Conservation (phyloP, 129 eudicot species). For the Apium graveolens region DNA sequence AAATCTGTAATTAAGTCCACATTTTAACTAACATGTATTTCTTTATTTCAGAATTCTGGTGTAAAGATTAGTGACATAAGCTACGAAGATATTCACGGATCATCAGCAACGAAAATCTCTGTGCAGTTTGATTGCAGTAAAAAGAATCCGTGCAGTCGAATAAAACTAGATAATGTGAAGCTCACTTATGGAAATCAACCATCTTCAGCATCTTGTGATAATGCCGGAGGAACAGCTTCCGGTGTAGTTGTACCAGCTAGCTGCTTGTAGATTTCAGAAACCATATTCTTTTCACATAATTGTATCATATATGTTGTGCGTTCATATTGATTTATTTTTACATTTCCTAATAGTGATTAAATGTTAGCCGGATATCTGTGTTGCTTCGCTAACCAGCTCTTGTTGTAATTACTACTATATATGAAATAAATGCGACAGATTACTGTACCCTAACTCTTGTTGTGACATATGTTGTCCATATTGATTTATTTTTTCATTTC, state of each 20-base stretch:
- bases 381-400: background rate
- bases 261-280: constrained; percentile 3
- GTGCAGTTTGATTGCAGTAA: constrained; percentile 1
- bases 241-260: background rate
- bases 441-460: too few relatives aligned
- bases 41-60: background rate
- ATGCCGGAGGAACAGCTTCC: background rate
- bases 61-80: constrained; percentile 1
- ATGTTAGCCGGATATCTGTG: too few relatives aligned
- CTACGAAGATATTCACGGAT: constrained; percentile 1
- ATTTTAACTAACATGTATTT: background rate
- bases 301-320: background rate
- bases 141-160: constrained; percentile 1
- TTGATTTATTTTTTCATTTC: too few relatives aligned
- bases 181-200: background rate
- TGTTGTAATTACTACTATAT: background rate
- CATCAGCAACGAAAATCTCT: background rate
- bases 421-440: background rate
- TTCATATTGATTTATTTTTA: background rate
- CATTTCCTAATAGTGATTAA: too few relatives aligned
- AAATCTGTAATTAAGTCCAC: too few relatives aligned
- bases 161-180: background rate
- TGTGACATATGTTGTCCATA: too few relatives aligned
- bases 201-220: background rate
- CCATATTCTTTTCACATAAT: background rate